Evolutionary conservation across 176 grass and related monocot species (phyloP), one percentile per base, ranked within the genome.

Genomic region (Juncus inflexus): DNA sequence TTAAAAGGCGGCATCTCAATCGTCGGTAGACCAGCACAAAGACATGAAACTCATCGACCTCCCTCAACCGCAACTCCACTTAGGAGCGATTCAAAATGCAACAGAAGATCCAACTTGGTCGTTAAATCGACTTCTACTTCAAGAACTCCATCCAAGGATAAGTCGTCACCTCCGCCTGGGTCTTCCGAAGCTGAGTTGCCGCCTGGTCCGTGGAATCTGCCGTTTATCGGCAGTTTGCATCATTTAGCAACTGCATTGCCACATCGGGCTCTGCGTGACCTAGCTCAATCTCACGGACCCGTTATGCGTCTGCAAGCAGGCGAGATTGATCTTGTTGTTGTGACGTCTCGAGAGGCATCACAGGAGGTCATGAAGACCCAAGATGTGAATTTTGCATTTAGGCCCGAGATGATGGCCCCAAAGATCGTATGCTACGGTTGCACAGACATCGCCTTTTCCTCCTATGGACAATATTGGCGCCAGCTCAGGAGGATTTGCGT

Each of bases 181-280:
- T 47, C 43, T 47, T 47, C 66, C 56, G 35, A 62, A 50, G 28
- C 12, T 12, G 78, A 53, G 52, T 73, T 81, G 4, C 84, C 70
- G 2, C 75, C 79, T 6, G 74, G 79, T 7, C 84, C 84, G 40
- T 61, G 75, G 60, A 70, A 47, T 40, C 69, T 78, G 0, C 84
- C 79, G 3, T 4, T 83, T 41, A 66, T 87, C 41, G 79, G 79
- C 35, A 78, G 58, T 70, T 72, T 87, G 42, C 79, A 79, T 64
- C 74, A 82, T 52, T 58, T 87, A 55, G 10, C 15, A 16, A 52
- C 52, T 62, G 16, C 47, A 38, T n/a, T 49, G 41, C 69, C 77
- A 5, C 83, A 86, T 59, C 78, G 52, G n/a, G 39, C 57, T 0
- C 42, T 86, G 50, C 58, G 8, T 56, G 7, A 52, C 19, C 74